These are phyloP conservation scores for Lecanicillium sp. DNA, from an alignment of 2,329 filamentous ascomycete genomes.

Conservation along the genomic window DNA sequence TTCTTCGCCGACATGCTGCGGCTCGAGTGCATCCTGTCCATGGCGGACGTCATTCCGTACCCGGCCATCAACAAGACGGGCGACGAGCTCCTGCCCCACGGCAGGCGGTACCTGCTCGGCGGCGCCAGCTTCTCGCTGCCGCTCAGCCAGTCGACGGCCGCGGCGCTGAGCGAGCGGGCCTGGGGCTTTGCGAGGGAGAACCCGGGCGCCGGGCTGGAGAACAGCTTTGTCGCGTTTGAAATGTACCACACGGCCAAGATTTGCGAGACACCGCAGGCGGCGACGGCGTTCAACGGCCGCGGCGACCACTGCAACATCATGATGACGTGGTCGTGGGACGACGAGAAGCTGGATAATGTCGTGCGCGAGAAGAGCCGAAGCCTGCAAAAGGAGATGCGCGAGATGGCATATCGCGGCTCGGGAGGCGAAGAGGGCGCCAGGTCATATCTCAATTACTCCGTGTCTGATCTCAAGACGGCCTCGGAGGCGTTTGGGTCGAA, in stretches of 20 bases:
- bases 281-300: conserved; percentile 37
- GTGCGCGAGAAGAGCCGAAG: conserved; percentile 25
- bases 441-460: conserved; percentile 22
- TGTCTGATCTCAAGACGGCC: conserved; percentile 14
- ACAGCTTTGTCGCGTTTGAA: conserved; percentile 30
- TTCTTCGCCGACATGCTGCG: conserved; percentile 29
- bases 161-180: conserved; percentile 22
- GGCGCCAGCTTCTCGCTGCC: conserved; percentile 36
- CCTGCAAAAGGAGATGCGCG: conserved; percentile 11
- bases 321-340: conserved; percentile 31
- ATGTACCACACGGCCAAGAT: conserved; percentile 32
- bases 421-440: conserved; percentile 17
- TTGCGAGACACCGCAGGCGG: conserved; percentile 22
- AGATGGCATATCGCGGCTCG: conserved; percentile 15
- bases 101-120: conserved; percentile 30
- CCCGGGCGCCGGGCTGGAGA: conserved; percentile 15
- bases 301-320: conserved; percentile 35
- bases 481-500: conserved; percentile 24
- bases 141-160: conserved; percentile 23
- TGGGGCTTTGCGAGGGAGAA: conserved; percentile 15
- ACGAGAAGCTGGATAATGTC: conserved; percentile 25
- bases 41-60: conserved; percentile 32
- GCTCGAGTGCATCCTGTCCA: conserved; percentile 27
- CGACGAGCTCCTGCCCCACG: conserved; percentile 27
- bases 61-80: conserved; percentile 28